phyloP scores from a whole-genome alignment of 2,329 filamentous ascomycete species.

The Paracamarosporium sp. region DNA sequence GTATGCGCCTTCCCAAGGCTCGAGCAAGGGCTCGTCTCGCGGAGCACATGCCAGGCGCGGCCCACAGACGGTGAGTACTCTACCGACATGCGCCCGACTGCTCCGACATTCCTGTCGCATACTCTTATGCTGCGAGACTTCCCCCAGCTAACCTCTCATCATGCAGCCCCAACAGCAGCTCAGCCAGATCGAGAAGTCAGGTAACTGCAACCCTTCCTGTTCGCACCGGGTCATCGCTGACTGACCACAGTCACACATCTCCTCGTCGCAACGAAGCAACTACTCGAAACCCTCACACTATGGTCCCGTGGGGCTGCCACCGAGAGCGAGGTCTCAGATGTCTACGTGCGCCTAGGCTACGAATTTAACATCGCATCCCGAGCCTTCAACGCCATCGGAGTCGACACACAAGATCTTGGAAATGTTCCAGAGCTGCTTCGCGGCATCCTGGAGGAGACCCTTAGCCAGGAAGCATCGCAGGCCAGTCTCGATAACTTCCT shows the following conservation, averaged over 20 bases:
- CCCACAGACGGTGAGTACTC: constrained; percentile 44
- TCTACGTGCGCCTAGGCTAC: constrained; percentile 96
- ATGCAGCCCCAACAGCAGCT: constrained; percentile 74
- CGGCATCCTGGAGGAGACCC: constrained; percentile 89
- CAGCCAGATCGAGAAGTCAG: constrained; percentile 96
- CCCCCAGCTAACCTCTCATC: background rate
- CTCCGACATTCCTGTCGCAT: constrained; percentile 1
- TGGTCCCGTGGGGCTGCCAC: constrained; percentile 94
- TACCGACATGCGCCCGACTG: background rate
- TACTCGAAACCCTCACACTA: constrained; percentile 95
- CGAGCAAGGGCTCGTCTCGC: constrained; percentile 66
- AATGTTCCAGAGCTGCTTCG: constrained; percentile 92
- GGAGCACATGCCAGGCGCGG: constrained; percentile 55
- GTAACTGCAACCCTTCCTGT: background rate
- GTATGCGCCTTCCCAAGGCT: constrained; percentile 40
- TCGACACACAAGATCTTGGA: constrained; percentile 91
- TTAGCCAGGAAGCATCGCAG: constrained; percentile 94
- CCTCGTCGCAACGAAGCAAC: constrained; percentile 95
- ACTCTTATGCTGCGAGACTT: background rate
- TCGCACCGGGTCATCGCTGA: constrained; percentile 3
- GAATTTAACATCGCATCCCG: constrained; percentile 99
- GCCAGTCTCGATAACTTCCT: constrained; percentile 93
- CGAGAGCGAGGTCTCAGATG: constrained; percentile 95
- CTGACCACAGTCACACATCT: constrained; percentile 70
- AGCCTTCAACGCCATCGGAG: constrained; percentile 94